phyloP scores from a whole-genome alignment of 2,329 filamentous ascomycete genomes.

The Thielaviopsis cerberus region DNA sequence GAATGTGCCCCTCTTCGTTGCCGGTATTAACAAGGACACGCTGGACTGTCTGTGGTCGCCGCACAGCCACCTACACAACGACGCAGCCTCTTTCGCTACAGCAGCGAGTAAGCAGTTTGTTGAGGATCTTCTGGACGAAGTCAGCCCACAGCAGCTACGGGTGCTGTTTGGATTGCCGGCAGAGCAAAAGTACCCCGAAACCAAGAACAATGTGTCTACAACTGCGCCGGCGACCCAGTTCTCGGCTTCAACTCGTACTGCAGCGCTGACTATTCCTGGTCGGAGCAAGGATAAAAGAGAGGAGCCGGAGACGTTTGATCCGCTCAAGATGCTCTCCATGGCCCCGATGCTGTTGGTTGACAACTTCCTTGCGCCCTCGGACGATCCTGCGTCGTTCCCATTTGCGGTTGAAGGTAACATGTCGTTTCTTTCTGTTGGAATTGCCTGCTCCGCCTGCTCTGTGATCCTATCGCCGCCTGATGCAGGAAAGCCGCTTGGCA shows the following conservation, averaged over 20 bases:
- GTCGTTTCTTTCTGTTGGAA: slow-evolving; percentile 6
- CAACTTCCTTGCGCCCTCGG: not conserved
- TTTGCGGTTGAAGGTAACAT: slow-evolving; percentile 11
- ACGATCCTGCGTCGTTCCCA: not conserved
- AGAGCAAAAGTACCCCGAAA: not conserved
- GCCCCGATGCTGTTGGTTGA: slow-evolving; percentile 6
- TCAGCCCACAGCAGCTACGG: slow-evolving; percentile 7
- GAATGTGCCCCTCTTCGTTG: not conserved
- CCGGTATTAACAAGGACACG: slow-evolving; percentile 12
- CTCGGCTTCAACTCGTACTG: not conserved
- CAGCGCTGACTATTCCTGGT: not conserved
- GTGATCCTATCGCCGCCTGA: slow-evolving; percentile 3
- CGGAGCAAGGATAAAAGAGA: not conserved
- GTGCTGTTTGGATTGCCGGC: slow-evolving; percentile 7
- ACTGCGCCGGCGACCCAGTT: not conserved
- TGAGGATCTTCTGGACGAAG: slow-evolving; percentile 6
- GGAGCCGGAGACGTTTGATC: slow-evolving; percentile 2
- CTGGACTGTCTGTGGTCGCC: slow-evolving; percentile 12
- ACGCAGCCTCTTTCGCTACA: slow-evolving; percentile 6
- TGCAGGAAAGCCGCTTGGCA: not conserved
- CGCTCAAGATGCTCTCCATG: slow-evolving; percentile 5
- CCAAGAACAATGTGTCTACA: not conserved
- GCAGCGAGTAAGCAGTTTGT: slow-evolving; percentile 9
- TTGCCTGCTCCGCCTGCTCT: slow-evolving; percentile 10
- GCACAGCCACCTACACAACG: slow-evolving; percentile 4